A percentile compares a stretch with the other conserved stretches of the same genome.
Evolutionary conservation across 192 early-diverging fungal genomes (phyloP).

Genomic region (Jimgerdemannia flammicorona): DNA sequence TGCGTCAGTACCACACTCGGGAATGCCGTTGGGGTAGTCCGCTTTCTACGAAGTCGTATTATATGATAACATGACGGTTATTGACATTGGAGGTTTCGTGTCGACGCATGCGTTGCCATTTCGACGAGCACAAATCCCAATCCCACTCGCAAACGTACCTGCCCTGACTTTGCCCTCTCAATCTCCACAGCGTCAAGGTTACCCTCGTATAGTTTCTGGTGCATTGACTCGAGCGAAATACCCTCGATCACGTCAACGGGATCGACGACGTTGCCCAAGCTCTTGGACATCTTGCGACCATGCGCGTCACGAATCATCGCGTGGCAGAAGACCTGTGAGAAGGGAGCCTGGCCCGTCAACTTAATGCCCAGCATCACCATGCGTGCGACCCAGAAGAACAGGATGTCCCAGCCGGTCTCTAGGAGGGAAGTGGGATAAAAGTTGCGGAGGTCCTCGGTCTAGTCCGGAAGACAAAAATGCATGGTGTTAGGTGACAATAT

Average conservation of each 20-base stretch:
- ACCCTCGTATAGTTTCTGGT: conserved; percentile 71
- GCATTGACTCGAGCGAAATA: conserved; percentile 75
- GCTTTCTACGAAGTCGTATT: conserved; percentile 32
- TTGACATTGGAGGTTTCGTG: too few species aligned
- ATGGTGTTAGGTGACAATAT: neutral
- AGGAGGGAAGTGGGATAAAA: conserved; percentile 92
- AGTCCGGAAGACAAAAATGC: conserved; percentile 2
- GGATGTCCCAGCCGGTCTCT: conserved; percentile 98
- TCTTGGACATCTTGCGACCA: conserved; percentile 98
- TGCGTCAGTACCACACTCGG: conserved; percentile 97
- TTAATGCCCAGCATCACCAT: conserved; percentile 99
- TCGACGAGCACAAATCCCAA: too few species aligned
- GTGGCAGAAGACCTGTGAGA: conserved; percentile 94
- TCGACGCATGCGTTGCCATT: too few species aligned
- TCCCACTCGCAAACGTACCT: conserved; percentile 25
- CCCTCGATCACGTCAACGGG: conserved; percentile 97
- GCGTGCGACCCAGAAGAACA: conserved; percentile 99
- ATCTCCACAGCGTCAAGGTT: conserved; percentile 92
- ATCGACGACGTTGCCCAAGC: conserved; percentile 96
- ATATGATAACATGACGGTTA: neutral
- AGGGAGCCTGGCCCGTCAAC: conserved; percentile 93
- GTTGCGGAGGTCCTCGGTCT: conserved; percentile 74
- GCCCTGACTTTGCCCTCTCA: conserved; percentile 79
- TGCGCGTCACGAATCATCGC: conserved; percentile 98
- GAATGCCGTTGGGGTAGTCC: conserved; percentile 96